These are phyloP conservation scores for Candida fluviatilis DNA, from an alignment of 805 yeast genomes.

Conservation along the genomic window DNA sequence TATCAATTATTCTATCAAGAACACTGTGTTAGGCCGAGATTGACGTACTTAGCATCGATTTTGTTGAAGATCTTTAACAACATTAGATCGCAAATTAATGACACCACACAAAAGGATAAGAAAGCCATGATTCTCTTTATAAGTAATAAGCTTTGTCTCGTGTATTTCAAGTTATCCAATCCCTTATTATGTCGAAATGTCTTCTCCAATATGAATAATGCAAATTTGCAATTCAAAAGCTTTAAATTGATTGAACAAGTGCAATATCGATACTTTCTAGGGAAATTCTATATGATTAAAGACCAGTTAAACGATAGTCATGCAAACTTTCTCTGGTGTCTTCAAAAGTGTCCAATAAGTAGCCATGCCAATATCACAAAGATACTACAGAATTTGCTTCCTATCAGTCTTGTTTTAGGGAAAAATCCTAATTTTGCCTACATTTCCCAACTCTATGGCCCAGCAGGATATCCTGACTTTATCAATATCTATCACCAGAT, in stretches of 20 bases:
- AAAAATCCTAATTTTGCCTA: constrained; percentile 38
- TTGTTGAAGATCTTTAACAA: constrained; percentile 58
- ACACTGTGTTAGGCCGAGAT: constrained; percentile 39
- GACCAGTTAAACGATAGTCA: constrained; percentile 45
- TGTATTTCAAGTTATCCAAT: constrained; percentile 51
- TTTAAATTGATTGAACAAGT: constrained; percentile 43
- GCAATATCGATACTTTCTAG: constrained; percentile 51
- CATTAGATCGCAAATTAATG: constrained; percentile 45
- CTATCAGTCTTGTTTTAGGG: constrained; percentile 53
- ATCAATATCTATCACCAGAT: constrained; percentile 35
- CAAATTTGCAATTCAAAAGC: constrained; percentile 38
- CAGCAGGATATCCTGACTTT: constrained; percentile 13
- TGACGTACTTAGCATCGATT: constrained; percentile 49
- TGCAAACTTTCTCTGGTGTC: constrained; percentile 54
- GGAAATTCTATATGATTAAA: constrained; percentile 52
- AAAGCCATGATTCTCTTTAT: constrained; percentile 49
- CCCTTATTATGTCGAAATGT: constrained; percentile 60
- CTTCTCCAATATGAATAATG: constrained; percentile 55
- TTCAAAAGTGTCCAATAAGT: constrained; percentile 30
- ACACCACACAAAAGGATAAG: constrained; percentile 36
- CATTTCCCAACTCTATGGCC: constrained; percentile 10
- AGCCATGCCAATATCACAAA: constrained; percentile 28
- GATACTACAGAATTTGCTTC: constrained; percentile 47
- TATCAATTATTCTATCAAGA: constrained; percentile 38
- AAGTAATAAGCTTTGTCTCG: constrained; percentile 51